These are phyloP conservation scores for Brassica nigra DNA, from an alignment of 345 rosid species.

Conservation along the genomic window DNA sequence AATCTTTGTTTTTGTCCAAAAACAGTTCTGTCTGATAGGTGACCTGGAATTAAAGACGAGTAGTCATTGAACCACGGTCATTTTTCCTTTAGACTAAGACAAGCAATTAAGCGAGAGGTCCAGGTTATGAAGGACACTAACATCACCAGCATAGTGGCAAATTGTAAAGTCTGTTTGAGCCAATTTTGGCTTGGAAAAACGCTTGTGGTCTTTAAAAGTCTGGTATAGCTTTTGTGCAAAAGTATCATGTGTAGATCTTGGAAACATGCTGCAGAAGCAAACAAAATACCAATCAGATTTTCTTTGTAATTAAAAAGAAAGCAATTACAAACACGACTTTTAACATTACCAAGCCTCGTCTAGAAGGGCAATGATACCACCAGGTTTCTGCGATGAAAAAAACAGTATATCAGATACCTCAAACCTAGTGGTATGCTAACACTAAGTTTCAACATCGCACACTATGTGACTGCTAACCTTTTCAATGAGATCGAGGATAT, in stretches of 20 bases:
- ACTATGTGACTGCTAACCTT: conserved; percentile 57
- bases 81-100: conserved; percentile 10
- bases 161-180: conserved; percentile 91
- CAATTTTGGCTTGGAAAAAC: conserved; percentile 91
- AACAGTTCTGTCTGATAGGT: conserved; percentile 94
- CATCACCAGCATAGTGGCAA: conserved; percentile 97
- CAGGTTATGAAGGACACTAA: conserved; percentile 47
- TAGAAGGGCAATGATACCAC: conserved; percentile 97
- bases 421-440: conserved; percentile 15
- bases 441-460: conserved; percentile 5
- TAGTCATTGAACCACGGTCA: conserved; percentile 27
- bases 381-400: conserved; percentile 83
- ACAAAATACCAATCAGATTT: conserved; percentile 25
- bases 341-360: conserved; percentile 94
- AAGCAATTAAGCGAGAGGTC: conserved; percentile 8
- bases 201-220: conserved; percentile 85
- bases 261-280: conserved; percentile 79
- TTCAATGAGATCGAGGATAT: conserved; percentile 94
- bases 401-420: conserved; percentile 37
- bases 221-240: conserved; percentile 95
- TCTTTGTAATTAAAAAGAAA: conserved; percentile 19
- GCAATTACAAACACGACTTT: conserved; percentile 26
- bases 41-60: conserved; percentile 54
- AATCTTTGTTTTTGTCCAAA: conserved; percentile 96
- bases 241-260: conserved; percentile 95